Evolutionary conservation across 345 rosid genomes (phyloP).

Genomic region (Noccaea caerulescens): DNA sequence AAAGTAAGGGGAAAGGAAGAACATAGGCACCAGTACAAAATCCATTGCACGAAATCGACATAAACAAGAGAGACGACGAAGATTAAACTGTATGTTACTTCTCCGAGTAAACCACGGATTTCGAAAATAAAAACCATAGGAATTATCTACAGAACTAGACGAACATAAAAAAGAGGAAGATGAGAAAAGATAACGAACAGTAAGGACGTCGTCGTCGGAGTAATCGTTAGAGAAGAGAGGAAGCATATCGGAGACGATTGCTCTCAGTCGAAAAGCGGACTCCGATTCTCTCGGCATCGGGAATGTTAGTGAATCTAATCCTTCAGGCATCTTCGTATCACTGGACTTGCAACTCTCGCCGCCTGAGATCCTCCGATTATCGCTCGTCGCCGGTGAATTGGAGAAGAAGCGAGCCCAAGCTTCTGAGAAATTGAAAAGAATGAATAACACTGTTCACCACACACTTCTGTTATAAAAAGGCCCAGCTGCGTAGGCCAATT

Average conservation of each 20-base stretch:
- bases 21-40: conserved; percentile 1
- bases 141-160: conserved; percentile 2
- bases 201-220: conserved; percentile 34
- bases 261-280: conserved; percentile 46
- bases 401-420: conserved; percentile 7
- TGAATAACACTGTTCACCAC: neutral
- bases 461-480: conserved; percentile 4
- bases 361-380: conserved; percentile 13
- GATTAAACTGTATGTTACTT: neutral
- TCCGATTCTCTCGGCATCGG: conserved; percentile 41
- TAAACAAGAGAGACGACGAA: conserved; percentile 15
- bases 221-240: conserved; percentile 39
- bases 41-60: neutral
- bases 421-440: conserved; percentile 19
- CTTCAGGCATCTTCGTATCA: conserved; percentile 30
- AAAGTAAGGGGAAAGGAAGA: neutral
- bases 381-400: conserved; percentile 25
- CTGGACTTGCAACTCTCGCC: neutral
- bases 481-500: conserved; percentile 9
- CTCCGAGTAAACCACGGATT: neutral
- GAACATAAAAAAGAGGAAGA: neutral
- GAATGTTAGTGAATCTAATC: conserved; percentile 27
- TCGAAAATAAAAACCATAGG: conserved; percentile 16
- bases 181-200: conserved; percentile 32
- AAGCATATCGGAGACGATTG: conserved; percentile 37